Conservation (phyloP, 2,329 filamentous ascomycete genomes). For the Colletotrichum tropicicola region DNA sequence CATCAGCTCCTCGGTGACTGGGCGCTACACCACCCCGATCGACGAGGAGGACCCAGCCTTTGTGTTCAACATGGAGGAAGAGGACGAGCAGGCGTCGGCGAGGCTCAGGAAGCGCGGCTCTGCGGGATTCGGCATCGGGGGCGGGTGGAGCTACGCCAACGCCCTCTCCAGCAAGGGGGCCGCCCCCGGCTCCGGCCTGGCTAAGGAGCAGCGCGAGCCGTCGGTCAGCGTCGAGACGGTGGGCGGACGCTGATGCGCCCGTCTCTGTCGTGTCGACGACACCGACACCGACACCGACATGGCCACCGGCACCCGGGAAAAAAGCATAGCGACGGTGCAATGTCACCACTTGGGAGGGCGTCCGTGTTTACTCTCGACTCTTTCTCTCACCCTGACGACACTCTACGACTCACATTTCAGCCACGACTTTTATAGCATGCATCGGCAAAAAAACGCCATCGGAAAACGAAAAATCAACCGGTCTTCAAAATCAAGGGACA, state of each 20-base stretch:
- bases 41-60: constrained; percentile 72
- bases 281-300: not conserved
- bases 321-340: constrained; percentile 25
- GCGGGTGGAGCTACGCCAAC: constrained; percentile 52
- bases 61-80: constrained; percentile 73
- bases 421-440: constrained; percentile 27
- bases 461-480: constrained; percentile 27
- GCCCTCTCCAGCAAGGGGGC: constrained; percentile 32
- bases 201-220: constrained; percentile 31
- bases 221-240: constrained; percentile 31
- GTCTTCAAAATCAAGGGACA: constrained; percentile 28
- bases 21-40: constrained; percentile 70
- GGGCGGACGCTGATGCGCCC: constrained; percentile 27
- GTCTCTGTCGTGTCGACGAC: not conserved
- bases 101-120: constrained; percentile 59
- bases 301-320: not conserved
- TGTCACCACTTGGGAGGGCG: constrained; percentile 4
- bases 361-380: constrained; percentile 12
- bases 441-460: constrained; percentile 21
- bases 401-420: constrained; percentile 26
- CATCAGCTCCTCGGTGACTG: constrained; percentile 61
- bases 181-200: constrained; percentile 15
- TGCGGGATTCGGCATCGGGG: constrained; percentile 49
- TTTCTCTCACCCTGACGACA: constrained; percentile 25
- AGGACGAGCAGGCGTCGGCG: constrained; percentile 57